Conservation (phyloP, 164 flowering plant genomes). For the Magnolia officinalis region DNA sequence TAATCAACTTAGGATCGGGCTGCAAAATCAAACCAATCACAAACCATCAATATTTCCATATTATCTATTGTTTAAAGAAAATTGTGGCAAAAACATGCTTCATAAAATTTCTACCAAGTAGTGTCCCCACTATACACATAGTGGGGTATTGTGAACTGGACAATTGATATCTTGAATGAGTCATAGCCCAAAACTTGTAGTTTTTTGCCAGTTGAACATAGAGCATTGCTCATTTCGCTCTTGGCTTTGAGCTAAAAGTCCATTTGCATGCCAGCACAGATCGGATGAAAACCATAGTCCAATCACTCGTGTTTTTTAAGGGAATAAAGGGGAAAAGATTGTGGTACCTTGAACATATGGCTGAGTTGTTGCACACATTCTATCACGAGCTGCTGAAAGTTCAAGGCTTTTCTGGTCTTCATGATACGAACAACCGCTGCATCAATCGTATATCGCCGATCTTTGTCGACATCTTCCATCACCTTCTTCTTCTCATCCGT, state of each 20-base stretch:
- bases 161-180: background rate
- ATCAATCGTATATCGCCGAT: slow-evolving; percentile 78
- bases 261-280: background rate
- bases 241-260: background rate
- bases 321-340: background rate
- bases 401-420: slow-evolving; percentile 76
- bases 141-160: background rate
- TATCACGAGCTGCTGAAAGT: slow-evolving; percentile 61
- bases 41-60: background rate
- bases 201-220: too few relatives aligned
- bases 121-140: too few relatives aligned
- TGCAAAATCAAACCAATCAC: slow-evolving; percentile 22
- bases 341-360: slow-evolving; percentile 59
- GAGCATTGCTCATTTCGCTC: too few relatives aligned
- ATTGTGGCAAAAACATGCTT: background rate
- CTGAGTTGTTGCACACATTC: slow-evolving; percentile 78
- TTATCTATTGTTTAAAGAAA: background rate
- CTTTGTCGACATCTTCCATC: slow-evolving; percentile 74
- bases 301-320: background rate
- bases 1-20: slow-evolving; percentile 70
- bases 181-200: background rate
- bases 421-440: slow-evolving; percentile 78
- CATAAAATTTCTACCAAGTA: too few relatives aligned
- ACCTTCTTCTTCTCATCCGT: slow-evolving; percentile 77
- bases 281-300: background rate